Base-by-base conservation (phyloP, 495 filamentous ascomycete species). In the Cercophora newfieldiana region DNA sequence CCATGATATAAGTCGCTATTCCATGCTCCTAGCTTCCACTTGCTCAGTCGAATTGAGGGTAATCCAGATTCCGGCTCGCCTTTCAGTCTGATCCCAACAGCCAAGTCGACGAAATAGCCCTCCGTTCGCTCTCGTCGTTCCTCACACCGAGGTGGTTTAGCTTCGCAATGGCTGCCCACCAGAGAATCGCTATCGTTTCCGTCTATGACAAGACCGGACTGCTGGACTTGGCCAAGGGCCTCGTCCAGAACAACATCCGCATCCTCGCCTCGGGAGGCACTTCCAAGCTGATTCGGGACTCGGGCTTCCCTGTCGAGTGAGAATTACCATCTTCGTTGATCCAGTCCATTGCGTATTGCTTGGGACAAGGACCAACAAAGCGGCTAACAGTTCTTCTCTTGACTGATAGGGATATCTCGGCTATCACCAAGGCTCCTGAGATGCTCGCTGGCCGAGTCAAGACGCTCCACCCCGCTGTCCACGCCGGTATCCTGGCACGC, bases 151-250 rank as follows among this genome's bases (percentile, higher is more conserved):
- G 24, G 30, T 65, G 30, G 30, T 64, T 69, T 73, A 71, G 37
- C 37, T 60, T 48, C 54, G 21, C 68, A 44, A 82, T 81, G 78
- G 72, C 70, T 61, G 69, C 66, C 50, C 64, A 69, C 26, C 79
- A 79, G 70, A 74, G 75, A 65, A 83, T 81, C 89, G 95, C 95
- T 49, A 98, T 99, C 72, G 86, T 99, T 73, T 97, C 93, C 69
- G 96, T 98, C 83, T 98, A 94, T 75, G 91, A 99, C 83, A 99
- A 99, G 89, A 97, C 94, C 61, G 95, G 95, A 59, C 86, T 99
- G 64, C 81, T 99, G 51, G 95, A 99, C 79, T 85, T 99, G 60
- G 95, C 95, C 67, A 98, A 97, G 78, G 95, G 95, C 69, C 86
- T 99, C 44, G 87, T 90, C 69, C 87, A 96, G 82, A 83, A 95